phyloP scores from a whole-genome alignment of 345 rosid species.

The Rubroshorea leprosula region DNA sequence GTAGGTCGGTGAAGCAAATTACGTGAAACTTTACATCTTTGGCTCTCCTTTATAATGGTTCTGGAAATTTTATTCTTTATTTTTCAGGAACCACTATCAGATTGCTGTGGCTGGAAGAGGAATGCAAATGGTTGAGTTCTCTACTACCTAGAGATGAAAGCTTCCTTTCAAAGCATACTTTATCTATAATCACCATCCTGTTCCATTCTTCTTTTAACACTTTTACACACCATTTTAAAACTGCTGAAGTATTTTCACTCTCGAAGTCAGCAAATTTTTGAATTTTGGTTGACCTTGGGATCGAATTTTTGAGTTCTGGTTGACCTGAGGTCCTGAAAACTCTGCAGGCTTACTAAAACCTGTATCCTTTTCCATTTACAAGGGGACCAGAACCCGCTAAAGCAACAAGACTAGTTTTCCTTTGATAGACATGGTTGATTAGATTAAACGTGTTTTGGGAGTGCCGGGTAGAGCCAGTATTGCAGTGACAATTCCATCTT shows the following conservation, averaged over 20 bases:
- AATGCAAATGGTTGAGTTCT: constrained; percentile 77
- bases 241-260: not conserved
- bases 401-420: no score
- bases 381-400: not conserved
- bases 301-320: constrained; percentile 9
- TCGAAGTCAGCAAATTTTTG: not conserved
- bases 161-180: constrained; percentile 4
- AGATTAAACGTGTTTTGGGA: no score
- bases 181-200: constrained; percentile 11
- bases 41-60: not conserved
- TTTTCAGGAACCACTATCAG: constrained; percentile 57
- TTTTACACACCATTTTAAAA: not conserved
- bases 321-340: not conserved
- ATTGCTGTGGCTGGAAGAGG: constrained; percentile 92
- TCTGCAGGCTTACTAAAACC: not conserved
- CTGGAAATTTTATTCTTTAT: not conserved
- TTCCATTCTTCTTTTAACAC: no score
- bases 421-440: no score
- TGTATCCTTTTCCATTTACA: not conserved
- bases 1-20: constrained; percentile 42
- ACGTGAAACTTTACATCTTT: not conserved
- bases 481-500: not conserved
- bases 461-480: no score
- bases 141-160: constrained; percentile 1
- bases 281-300: constrained; percentile 9